Conservation (phyloP, 2,329 filamentous ascomycete genomes). For the Fusarium hostae region DNA sequence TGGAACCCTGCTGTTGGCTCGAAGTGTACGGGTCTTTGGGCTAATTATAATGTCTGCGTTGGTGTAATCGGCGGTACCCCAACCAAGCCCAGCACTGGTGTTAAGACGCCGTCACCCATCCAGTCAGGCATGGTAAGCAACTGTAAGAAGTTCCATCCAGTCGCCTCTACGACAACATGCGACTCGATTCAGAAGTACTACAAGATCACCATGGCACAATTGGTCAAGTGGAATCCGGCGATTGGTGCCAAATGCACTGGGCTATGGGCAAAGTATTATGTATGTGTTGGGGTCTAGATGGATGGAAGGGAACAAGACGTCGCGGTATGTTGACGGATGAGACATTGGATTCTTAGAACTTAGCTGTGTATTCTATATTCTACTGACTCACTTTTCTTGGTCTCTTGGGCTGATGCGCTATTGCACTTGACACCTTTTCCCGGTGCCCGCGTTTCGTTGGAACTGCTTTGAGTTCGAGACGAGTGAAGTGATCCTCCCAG, state of each 20-base stretch:
- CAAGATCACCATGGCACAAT: not conserved
- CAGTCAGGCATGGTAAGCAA: not conserved
- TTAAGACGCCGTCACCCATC: not conserved
- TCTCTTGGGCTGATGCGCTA: no score
- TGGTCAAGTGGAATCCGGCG: not conserved
- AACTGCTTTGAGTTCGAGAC: no score
- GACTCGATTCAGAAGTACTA: conserved; percentile 1
- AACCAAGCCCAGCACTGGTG: not conserved
- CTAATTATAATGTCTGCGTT: not conserved
- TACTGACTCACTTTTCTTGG: no score
- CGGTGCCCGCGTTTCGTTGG: no score
- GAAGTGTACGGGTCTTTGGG: not conserved
- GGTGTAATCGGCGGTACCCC: not conserved
- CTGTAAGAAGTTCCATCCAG: not conserved
- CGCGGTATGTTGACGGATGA: no score
- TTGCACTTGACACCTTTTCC: no score
- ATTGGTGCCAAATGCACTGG: not conserved
- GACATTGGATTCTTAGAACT: no score
- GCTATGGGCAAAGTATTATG: not conserved
- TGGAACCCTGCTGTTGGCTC: conserved; percentile 19
- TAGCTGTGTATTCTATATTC: no score
- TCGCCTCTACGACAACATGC: not conserved
- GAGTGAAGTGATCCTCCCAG: no score
- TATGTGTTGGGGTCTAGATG: not conserved
- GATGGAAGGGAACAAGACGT: no score